Percentiles rank a stretch among this genome's conserved stretches.
Evolutionary conservation across 2,329 filamentous ascomycete genomes (phyloP).

Genomic region (Calonectria honghensis): DNA sequence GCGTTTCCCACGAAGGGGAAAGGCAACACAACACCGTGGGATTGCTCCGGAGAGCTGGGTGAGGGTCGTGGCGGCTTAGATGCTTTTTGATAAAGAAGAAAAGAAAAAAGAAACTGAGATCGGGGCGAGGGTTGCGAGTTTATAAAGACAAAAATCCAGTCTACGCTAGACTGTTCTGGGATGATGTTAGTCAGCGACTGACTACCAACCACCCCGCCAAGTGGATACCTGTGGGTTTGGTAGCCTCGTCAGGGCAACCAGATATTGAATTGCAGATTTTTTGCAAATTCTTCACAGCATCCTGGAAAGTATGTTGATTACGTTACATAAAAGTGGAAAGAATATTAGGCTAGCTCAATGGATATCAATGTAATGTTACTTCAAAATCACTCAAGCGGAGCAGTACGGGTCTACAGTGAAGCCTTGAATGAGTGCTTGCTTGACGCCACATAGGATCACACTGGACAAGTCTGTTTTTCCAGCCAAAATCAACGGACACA

Average conservation of each 20-base stretch:
- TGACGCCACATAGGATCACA: no score
- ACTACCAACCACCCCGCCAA: conserved; percentile 2
- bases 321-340: conserved; percentile 1
- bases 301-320: background rate
- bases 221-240: conserved; percentile 17
- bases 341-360: background rate
- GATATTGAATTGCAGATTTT: conserved; percentile 1
- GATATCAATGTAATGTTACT: background rate
- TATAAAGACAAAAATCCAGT: conserved; percentile 50
- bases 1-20: conserved; percentile 68
- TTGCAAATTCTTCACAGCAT: conserved; percentile 8
- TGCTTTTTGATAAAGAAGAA: conserved; percentile 78
- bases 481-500: background rate
- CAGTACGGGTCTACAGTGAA: background rate
- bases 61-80: conserved; percentile 79
- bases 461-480: background rate
- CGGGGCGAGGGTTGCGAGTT: conserved; percentile 46
- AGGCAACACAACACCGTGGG: conserved; percentile 79
- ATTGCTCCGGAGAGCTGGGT: conserved; percentile 61
- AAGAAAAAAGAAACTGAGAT: conserved; percentile 62
- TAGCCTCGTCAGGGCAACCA: conserved; percentile 11
- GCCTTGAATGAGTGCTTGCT: background rate
- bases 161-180: conserved; percentile 50
- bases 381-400: background rate
- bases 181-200: conserved; percentile 43